Percentiles rank a stretch among this genome's conserved stretches.
Evolutionary conservation across 306 rosid genomes (phyloP).

Genomic region (Lathyrus oleraceus): DNA sequence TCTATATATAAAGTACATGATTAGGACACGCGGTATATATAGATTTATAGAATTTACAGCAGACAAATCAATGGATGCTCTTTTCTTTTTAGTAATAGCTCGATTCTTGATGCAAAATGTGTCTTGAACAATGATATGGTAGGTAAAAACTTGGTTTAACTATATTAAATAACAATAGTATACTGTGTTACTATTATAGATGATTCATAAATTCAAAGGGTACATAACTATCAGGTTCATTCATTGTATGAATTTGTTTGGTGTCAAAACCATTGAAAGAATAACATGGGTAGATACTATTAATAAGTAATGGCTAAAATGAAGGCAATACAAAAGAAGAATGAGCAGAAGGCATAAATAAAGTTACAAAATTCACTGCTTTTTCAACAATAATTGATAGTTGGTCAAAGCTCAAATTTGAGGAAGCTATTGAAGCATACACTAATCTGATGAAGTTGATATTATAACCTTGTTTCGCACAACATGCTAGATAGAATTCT

Average conservation of each 20-base stretch:
- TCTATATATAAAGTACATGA: no score
- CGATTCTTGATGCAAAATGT: slow-evolving; percentile 49
- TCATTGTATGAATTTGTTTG: slow-evolving; percentile 40
- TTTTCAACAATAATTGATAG: not conserved
- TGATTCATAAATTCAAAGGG: slow-evolving; percentile 55
- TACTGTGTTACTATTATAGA: slow-evolving; percentile 12
- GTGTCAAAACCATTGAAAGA: not conserved
- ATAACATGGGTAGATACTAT: not conserved
- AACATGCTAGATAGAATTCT: not conserved
- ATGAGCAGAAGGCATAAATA: not conserved
- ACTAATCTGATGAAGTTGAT: not conserved
- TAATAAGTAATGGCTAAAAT: not conserved
- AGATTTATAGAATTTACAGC: slow-evolving; percentile 46
- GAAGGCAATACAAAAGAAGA: not conserved
- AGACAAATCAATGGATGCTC: slow-evolving; percentile 48
- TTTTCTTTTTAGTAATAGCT: slow-evolving; percentile 30
- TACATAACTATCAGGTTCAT: slow-evolving; percentile 47
- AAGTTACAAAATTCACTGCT: not conserved
- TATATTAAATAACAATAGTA: slow-evolving; percentile 66
- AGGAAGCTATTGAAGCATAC: not conserved
- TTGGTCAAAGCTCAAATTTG: not conserved
- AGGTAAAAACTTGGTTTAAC: slow-evolving; percentile 50
- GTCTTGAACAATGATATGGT: slow-evolving; percentile 47
- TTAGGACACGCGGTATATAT: not conserved
- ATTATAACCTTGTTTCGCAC: not conserved